These are phyloP conservation scores for Diaporthe caulivora DNA, from an alignment of 2,329 filamentous ascomycete species.

Conservation along the genomic window DNA sequence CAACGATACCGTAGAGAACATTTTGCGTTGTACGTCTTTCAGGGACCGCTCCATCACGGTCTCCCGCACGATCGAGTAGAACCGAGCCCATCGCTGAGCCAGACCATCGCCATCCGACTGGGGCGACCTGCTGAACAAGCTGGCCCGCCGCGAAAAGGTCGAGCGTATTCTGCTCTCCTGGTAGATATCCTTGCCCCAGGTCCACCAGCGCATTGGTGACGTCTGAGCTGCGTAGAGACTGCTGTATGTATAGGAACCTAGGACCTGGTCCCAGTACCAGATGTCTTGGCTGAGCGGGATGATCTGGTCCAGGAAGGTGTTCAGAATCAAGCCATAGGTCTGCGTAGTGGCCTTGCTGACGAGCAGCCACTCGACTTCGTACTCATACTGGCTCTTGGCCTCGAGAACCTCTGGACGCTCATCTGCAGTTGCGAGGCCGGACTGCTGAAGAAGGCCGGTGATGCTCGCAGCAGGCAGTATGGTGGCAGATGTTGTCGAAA, in stretches of 20 bases:
- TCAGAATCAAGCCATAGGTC: slow-evolving; percentile 84
- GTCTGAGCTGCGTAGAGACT: slow-evolving; percentile 89
- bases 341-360: slow-evolving; percentile 94
- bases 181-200: slow-evolving; percentile 79
- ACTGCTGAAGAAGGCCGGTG: slow-evolving; percentile 71
- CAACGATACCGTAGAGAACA: slow-evolving; percentile 83
- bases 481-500: slow-evolving; percentile 77
- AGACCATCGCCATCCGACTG: slow-evolving; percentile 47
- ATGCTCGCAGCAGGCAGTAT: slow-evolving; percentile 73
- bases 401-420: slow-evolving; percentile 48
- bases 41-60: slow-evolving; percentile 81
- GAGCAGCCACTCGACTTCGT: slow-evolving; percentile 90
- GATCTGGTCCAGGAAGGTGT: slow-evolving; percentile 83
- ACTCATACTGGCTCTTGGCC: slow-evolving; percentile 69
- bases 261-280: slow-evolving; percentile 94
- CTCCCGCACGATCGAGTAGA: slow-evolving; percentile 84
- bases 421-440: slow-evolving; percentile 63
- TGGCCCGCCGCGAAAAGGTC: slow-evolving; percentile 45
- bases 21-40: slow-evolving; percentile 75
- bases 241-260: slow-evolving; percentile 82
- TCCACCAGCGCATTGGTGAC: slow-evolving; percentile 80
- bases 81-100: slow-evolving; percentile 71
- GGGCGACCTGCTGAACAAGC: slow-evolving; percentile 33
- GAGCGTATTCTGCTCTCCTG: slow-evolving; percentile 65
- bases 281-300: slow-evolving; percentile 87